Base-by-base conservation (phyloP, 2,329 filamentous ascomycete genomes). In the Ophiostoma tasmaniense region DNA sequence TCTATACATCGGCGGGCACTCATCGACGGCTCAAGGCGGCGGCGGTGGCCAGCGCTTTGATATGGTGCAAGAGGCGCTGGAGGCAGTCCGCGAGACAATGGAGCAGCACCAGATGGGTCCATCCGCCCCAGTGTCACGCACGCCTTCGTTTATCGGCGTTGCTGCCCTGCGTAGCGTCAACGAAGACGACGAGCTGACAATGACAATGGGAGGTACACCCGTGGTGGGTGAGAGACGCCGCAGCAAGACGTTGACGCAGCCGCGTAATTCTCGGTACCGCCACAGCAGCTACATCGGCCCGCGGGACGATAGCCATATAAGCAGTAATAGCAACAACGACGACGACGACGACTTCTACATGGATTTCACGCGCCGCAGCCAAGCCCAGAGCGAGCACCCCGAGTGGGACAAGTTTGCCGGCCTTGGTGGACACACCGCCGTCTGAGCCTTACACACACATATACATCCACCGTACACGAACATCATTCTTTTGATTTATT, bases 351-450 rank as follows among this genome's bases (percentile, higher is more conserved):
- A 33, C 3, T 10, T 35, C 13, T 30, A 33, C 30, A 11, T 22
- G 13, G 61, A 37, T n/a, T 13, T n/a, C 5, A 37, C 30, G 7
- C 61, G 30, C 35, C 61, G 64, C 37, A 13, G 37, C 37, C 35
- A 39, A 10, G 64, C n/a, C 1, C 64, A 14, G 13, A n/a, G 14
- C 35, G 66, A 66, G 45, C 70, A 77, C 69, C 76, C 79, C 3
- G 78, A 78, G 4, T 84, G 81, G 81, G 81, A 81, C 71, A 80
- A 82, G 73, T 83, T 81, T 70, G 76, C 77, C 35, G 61, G 81
- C 14, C 73, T 84, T 3, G 82, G 82, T 42, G 82, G 82, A 0
- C 73, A 83, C 64, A 83, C 78, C 1, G 70, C 66, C 10, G 68
- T 66, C 42, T 64, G 39, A 68, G 25, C 22, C 52, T 13, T 22